These are phyloP conservation scores for Globisporangium splendens DNA, from an alignment of 352 stramenopile species.

Conservation along the genomic window DNA sequence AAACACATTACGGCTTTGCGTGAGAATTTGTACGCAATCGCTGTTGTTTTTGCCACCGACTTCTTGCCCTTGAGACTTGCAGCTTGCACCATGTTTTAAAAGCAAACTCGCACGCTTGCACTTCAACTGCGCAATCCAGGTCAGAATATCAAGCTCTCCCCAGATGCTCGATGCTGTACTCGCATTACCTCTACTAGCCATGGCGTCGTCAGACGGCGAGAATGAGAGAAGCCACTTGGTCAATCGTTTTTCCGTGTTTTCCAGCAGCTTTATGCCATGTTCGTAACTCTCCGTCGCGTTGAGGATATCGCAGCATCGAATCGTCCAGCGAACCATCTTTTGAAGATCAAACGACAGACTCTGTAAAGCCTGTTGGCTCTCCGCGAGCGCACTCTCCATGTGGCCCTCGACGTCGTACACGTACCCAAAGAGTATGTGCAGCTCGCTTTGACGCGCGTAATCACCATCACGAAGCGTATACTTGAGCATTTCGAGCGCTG, in stretches of 20 bases:
- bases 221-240: conserved; percentile 14
- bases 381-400: conserved; percentile 13
- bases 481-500: conserved; percentile 36
- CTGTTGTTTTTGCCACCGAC: background rate
- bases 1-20: conserved; percentile 1
- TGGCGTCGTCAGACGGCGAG: background rate
- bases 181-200: background rate
- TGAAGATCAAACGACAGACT: conserved; percentile 21
- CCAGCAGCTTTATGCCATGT: conserved; percentile 13
- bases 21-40: no score
- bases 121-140: conserved; percentile 27
- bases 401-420: conserved; percentile 41
- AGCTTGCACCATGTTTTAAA: conserved; percentile 15
- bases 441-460: conserved; percentile 1
- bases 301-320: conserved; percentile 21
- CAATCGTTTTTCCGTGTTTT: conserved; percentile 19
- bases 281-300: conserved; percentile 6
- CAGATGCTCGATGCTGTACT: no score
- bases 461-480: conserved; percentile 10
- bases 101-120: conserved; percentile 26
- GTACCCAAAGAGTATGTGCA: conserved; percentile 14
- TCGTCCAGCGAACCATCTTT: conserved; percentile 31
- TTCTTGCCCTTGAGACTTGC: no score
- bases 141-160: conserved; percentile 18
- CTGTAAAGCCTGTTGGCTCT: conserved; percentile 20